These are phyloP conservation scores for Poronia punctata DNA, from an alignment of 495 filamentous ascomycete species.

Conservation along the genomic window DNA sequence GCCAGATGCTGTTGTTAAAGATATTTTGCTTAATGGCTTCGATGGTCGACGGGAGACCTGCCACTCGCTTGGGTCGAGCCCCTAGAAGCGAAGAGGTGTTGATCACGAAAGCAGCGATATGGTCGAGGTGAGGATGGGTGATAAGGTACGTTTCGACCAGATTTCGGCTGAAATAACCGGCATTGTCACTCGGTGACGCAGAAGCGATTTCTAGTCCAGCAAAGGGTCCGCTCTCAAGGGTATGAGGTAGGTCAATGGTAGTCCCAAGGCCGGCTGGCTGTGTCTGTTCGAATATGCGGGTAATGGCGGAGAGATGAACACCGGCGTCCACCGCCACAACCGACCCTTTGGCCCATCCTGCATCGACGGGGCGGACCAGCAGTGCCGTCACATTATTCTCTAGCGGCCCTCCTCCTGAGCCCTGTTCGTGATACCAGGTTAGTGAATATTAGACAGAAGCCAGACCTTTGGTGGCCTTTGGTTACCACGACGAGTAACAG, in stretches of 20 bases:
- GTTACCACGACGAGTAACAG: too few species aligned
- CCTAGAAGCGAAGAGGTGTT: constrained; percentile 82
- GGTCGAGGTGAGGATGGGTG: constrained; percentile 91
- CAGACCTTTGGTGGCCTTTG: neutral
- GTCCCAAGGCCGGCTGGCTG: constrained; percentile 40
- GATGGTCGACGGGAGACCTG: constrained; percentile 78
- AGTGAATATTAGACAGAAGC: constrained; percentile 10
- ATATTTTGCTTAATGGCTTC: constrained; percentile 85
- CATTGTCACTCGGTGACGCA: constrained; percentile 63
- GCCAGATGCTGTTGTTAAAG: constrained; percentile 98
- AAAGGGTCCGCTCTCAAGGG: constrained; percentile 55
- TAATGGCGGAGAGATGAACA: constrained; percentile 78
- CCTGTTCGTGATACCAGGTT: constrained; percentile 47
- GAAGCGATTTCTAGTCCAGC: constrained; percentile 60
- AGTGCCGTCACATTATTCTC: constrained; percentile 87
- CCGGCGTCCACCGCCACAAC: constrained; percentile 88
- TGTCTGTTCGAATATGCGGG: constrained; percentile 53
- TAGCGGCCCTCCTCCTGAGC: constrained; percentile 80
- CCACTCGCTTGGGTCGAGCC: constrained; percentile 68
- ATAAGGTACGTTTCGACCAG: constrained; percentile 83
- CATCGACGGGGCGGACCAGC: constrained; percentile 73
- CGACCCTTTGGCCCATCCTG: constrained; percentile 71
- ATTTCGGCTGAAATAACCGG: constrained; percentile 64
- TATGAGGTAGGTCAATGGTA: constrained; percentile 24
- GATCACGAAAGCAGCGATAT: constrained; percentile 83